phyloP scores from a whole-genome alignment of 2,329 filamentous ascomycete species.

The Fusarium sp. region DNA sequence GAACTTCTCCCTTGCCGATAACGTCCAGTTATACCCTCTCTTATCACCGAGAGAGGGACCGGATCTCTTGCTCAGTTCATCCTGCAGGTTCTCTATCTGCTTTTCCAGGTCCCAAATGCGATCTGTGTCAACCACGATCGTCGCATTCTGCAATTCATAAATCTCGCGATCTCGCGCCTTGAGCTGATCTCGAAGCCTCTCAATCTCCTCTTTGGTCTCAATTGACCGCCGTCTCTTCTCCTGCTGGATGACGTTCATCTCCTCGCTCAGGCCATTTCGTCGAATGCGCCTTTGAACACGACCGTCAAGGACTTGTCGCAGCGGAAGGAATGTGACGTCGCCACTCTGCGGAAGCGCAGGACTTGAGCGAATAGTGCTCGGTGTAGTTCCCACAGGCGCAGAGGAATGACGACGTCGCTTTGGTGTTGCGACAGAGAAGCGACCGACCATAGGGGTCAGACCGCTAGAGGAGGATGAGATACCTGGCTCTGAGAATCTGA shows the following conservation, averaged over 20 bases:
- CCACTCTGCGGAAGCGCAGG: slow-evolving; percentile 48
- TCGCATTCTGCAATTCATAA: slow-evolving; percentile 63
- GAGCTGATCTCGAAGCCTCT: slow-evolving; percentile 62
- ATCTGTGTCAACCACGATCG: slow-evolving; percentile 62
- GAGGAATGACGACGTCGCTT: slow-evolving; percentile 61
- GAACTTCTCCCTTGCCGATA: slow-evolving; percentile 62
- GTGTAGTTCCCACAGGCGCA: slow-evolving; percentile 51
- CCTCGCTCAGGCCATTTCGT: slow-evolving; percentile 68
- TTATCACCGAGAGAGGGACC: slow-evolving; percentile 40
- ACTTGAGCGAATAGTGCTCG: slow-evolving; percentile 33
- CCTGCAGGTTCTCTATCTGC: slow-evolving; percentile 55
- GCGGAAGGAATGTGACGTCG: slow-evolving; percentile 57
- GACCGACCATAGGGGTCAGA: slow-evolving; percentile 69
- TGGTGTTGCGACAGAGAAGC: slow-evolving; percentile 59
- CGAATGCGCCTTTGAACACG: slow-evolving; percentile 68
- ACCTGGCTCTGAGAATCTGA: slow-evolving; percentile 71
- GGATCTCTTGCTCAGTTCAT: slow-evolving; percentile 49
- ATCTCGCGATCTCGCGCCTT: slow-evolving; percentile 66
- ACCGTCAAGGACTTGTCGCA: slow-evolving; percentile 68
- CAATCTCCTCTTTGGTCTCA: slow-evolving; percentile 61
- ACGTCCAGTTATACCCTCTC: slow-evolving; percentile 62
- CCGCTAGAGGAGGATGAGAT: slow-evolving; percentile 58
- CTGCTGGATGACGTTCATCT: slow-evolving; percentile 65
- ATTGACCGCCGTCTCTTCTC: slow-evolving; percentile 58
- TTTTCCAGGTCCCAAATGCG: slow-evolving; percentile 58